Evolutionary conservation across 2,329 filamentous ascomycete genomes (phyloP).

Genomic region (Talaromyces rugulosus): DNA sequence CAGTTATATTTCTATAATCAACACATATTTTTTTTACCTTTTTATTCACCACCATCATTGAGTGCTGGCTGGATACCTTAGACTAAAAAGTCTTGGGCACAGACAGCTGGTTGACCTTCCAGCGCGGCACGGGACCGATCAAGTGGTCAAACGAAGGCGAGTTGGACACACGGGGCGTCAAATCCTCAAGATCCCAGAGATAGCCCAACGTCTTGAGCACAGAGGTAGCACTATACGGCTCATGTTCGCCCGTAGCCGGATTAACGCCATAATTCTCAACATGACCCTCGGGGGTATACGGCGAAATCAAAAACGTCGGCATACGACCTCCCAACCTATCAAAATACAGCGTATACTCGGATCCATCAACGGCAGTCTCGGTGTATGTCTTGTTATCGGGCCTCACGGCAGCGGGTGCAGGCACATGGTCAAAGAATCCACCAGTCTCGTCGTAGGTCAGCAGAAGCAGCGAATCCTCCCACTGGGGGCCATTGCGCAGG

Average conservation of each 20-base stretch:
- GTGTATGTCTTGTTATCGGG: conserved; percentile 34
- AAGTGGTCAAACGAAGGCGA: conserved; percentile 29
- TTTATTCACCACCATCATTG: background rate
- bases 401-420: conserved; percentile 27
- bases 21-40: background rate
- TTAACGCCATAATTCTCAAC: conserved; percentile 26
- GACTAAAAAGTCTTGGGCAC: conserved; percentile 21
- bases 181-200: conserved; percentile 27
- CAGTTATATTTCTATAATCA: background rate
- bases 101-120: conserved; percentile 15
- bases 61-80: too few species aligned
- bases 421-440: conserved; percentile 35
- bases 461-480: conserved; percentile 32
- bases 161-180: conserved; percentile 25
- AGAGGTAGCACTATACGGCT: conserved; percentile 26
- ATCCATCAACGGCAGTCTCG: conserved; percentile 23
- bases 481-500: conserved; percentile 30
- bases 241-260: conserved; percentile 21
- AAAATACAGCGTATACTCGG: conserved; percentile 23
- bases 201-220: conserved; percentile 28
- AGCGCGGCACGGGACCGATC: conserved; percentile 16
- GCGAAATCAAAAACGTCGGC: conserved; percentile 28
- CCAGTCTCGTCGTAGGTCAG: conserved; percentile 35
- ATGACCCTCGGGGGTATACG: conserved; percentile 21
- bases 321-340: conserved; percentile 27